These are phyloP conservation scores for Limnanthes douglasii DNA, from an alignment of 345 rosid species.

Conservation along the genomic window DNA sequence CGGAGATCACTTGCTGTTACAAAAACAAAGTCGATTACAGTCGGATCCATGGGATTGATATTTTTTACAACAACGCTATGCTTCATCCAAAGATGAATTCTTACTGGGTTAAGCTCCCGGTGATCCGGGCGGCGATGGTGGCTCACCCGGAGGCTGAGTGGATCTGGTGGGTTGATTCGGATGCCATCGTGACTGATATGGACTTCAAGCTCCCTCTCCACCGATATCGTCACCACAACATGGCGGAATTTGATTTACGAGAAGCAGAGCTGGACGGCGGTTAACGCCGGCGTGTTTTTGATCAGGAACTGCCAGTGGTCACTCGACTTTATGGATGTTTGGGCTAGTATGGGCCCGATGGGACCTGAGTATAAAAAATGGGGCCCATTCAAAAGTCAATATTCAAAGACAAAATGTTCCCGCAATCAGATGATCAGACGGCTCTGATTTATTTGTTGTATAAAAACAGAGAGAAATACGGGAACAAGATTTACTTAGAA, in stretches of 20 bases:
- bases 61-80: constrained; percentile 70
- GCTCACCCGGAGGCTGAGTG: constrained; percentile 98
- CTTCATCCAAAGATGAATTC: constrained; percentile 61
- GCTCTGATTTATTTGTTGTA: constrained; percentile 53
- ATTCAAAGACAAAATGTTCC: constrained; percentile 69
- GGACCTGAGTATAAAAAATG: constrained; percentile 36
- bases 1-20: constrained; percentile 72
- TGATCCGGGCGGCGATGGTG: constrained; percentile 67
- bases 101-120: constrained; percentile 79
- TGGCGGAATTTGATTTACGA: constrained; percentile 55
- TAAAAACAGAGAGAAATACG: constrained; percentile 30
- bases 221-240: constrained; percentile 50
- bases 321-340: constrained; percentile 64
- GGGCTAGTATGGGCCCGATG: constrained; percentile 75
- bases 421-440: constrained; percentile 81
- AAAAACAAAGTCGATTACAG: constrained; percentile 92
- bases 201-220: constrained; percentile 57
- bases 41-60: constrained; percentile 63
- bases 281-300: constrained; percentile 79
- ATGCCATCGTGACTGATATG: constrained; percentile 87
- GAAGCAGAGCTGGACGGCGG: constrained; percentile 63
- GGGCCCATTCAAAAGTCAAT: constrained; percentile 55
- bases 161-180: constrained; percentile 99
- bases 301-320: constrained; percentile 97
- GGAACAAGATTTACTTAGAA: constrained; percentile 50